phyloP scores from a whole-genome alignment of 257 asterid genomes.

The Thymus quinquecostatus region DNA sequence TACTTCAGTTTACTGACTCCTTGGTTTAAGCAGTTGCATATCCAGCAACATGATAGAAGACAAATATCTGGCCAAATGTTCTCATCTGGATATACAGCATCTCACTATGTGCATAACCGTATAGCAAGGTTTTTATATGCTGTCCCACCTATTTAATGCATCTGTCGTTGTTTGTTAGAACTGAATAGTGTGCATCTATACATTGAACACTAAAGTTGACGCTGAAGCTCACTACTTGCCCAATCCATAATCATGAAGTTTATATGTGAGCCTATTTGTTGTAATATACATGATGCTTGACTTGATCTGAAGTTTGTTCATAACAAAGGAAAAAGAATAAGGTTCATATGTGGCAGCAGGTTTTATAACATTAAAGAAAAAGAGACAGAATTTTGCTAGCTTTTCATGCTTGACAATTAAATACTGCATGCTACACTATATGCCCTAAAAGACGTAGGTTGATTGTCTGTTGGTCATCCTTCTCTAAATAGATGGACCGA shows the following conservation, averaged over 20 bases:
- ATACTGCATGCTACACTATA: constrained; percentile 30
- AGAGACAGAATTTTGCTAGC: background rate
- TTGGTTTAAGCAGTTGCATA: constrained; percentile 56
- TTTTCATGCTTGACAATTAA: constrained; percentile 18
- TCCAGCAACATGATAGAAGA: constrained; percentile 67
- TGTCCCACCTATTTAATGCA: constrained; percentile 9
- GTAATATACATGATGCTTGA: background rate
- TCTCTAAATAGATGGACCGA: constrained; percentile 59
- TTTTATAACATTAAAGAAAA: background rate
- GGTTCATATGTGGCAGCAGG: background rate
- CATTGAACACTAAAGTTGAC: constrained; percentile 14
- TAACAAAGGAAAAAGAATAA: background rate
- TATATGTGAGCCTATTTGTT: no score
- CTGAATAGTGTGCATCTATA: constrained; percentile 10
- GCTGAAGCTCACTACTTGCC: background rate
- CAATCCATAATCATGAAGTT: background rate
- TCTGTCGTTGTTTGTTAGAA: constrained; percentile 14
- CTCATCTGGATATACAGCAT: constrained; percentile 35
- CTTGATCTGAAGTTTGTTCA: background rate
- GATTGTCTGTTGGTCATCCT: constrained; percentile 29
- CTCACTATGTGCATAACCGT: constrained; percentile 30
- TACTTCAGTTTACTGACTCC: constrained; percentile 8
- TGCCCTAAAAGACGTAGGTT: constrained; percentile 18
- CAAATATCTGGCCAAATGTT: constrained; percentile 70
- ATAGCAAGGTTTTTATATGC: constrained; percentile 45